Conservation (phyloP, 139 green algal species). For the Edaphochlamys debaryana region DNA sequence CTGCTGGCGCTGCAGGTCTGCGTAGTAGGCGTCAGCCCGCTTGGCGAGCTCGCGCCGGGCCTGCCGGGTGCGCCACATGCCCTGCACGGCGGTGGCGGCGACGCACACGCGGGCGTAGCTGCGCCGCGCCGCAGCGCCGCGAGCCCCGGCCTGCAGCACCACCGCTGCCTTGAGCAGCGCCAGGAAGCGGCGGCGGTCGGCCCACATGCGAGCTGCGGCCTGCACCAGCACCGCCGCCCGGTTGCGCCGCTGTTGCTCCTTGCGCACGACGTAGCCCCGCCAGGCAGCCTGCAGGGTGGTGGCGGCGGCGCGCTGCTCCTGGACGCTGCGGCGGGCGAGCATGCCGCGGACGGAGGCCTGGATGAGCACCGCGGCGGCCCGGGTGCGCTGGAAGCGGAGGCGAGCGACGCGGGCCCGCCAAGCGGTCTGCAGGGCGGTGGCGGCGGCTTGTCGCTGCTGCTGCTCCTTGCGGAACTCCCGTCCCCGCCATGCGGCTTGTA, state of each 20-base stretch:
- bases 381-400: too few species aligned
- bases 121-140: not conserved
- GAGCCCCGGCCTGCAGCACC: conserved; percentile 23
- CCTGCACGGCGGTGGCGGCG: conserved; percentile 8
- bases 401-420: too few species aligned
- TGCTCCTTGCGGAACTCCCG: not conserved
- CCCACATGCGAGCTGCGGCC: not conserved
- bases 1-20: not conserved
- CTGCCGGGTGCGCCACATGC: not conserved
- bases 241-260: not conserved
- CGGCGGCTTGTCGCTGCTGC: too few species aligned
- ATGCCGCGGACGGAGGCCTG: conserved; percentile 24
- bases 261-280: not conserved
- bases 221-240: not conserved
- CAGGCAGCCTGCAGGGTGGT: conserved; percentile 33
- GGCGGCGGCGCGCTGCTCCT: conserved; percentile 14
- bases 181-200: not conserved
- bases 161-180: not conserved
- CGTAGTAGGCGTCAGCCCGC: not conserved
- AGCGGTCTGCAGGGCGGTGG: too few species aligned
- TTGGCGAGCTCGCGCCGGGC: not conserved
- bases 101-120: not conserved
- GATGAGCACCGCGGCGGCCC: conserved; percentile 29
- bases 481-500: conserved; percentile 38
- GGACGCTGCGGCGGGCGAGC: not conserved